These are phyloP conservation scores for Klebsormidium nitens DNA, from an alignment of 139 green algal genomes.

Conservation along the genomic window DNA sequence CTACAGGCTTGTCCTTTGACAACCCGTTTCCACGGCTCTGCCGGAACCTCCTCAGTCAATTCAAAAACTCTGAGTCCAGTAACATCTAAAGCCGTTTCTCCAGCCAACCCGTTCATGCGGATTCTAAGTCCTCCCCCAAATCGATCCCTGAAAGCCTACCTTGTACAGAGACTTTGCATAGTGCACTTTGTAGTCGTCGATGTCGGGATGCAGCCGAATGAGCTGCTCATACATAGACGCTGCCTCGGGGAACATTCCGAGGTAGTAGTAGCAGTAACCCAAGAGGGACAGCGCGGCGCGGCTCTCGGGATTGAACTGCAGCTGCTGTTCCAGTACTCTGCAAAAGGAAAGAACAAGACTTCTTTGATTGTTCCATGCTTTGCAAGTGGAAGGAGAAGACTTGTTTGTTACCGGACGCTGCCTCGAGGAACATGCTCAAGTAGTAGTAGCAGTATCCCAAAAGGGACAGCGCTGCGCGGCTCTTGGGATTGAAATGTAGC, in stretches of 20 bases:
- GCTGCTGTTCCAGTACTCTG: slow-evolving; percentile 39
- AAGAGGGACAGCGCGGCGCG: slow-evolving; percentile 63
- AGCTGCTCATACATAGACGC: slow-evolving; percentile 62
- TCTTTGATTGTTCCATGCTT: too few relatives aligned
- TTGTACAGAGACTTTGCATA: slow-evolving; percentile 66
- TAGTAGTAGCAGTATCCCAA: slow-evolving; percentile 72
- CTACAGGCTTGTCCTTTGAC: background rate
- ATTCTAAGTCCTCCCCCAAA: background rate
- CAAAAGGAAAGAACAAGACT: too few relatives aligned
- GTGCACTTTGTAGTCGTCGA: slow-evolving; percentile 63
- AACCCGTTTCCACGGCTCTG: too few relatives aligned
- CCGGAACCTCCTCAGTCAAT: too few relatives aligned
- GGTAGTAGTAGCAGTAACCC: slow-evolving; percentile 67
- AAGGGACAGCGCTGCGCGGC: slow-evolving; percentile 59
- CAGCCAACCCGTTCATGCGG: too few relatives aligned
- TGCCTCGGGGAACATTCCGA: slow-evolving; percentile 53
- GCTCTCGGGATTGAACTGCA: slow-evolving; percentile 55
- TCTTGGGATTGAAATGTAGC: slow-evolving; percentile 54
- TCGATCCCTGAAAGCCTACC: slow-evolving; percentile 11
- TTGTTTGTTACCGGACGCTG: slow-evolving; percentile 58
- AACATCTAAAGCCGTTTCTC: too few relatives aligned
- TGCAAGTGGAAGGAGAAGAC: too few relatives aligned
- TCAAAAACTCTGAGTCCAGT: too few relatives aligned
- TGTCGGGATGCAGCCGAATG: slow-evolving; percentile 39
- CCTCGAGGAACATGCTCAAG: slow-evolving; percentile 51